These are phyloP conservation scores for Mortierella sp. DNA, from an alignment of 371 early-diverging fungal genomes.

Conservation along the genomic window DNA sequence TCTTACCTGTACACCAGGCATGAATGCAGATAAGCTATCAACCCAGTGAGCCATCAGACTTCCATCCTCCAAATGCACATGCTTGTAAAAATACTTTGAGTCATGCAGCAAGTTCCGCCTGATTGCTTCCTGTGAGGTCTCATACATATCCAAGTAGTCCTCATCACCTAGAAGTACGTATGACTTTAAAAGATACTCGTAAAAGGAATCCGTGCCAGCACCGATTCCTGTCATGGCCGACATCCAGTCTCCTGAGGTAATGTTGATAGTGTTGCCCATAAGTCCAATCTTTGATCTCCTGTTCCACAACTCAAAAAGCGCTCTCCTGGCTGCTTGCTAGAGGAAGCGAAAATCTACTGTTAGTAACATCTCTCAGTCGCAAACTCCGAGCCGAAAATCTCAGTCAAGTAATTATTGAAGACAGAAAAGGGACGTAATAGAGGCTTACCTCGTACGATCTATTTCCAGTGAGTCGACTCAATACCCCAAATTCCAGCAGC, in stretches of 20 bases:
- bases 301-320: conserved; percentile 83
- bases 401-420: neutral
- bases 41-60: conserved; percentile 83
- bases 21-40: conserved; percentile 92
- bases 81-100: conserved; percentile 85
- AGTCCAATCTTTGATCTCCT: conserved; percentile 80
- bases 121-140: conserved; percentile 82
- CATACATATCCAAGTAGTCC: conserved; percentile 82
- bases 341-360: neutral
- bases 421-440: neutral
- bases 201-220: conserved; percentile 95
- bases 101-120: conserved; percentile 74
- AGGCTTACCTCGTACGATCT: conserved; percentile 76
- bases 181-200: conserved; percentile 93
- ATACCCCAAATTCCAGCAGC: conserved; percentile 94
- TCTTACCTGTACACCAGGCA: conserved; percentile 89
- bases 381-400: too few relatives aligned
- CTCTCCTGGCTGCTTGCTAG: conserved; percentile 76
- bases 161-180: conserved; percentile 89
- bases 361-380: neutral
- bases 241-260: conserved; percentile 79
- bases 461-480: conserved; percentile 89
- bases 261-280: conserved; percentile 88
- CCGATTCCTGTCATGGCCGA: conserved; percentile 82
- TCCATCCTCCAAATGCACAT: conserved; percentile 85